Evolutionary conservation across 805 yeast genomes (phyloP).

Genomic region (Saccharomyces paradoxus): DNA sequence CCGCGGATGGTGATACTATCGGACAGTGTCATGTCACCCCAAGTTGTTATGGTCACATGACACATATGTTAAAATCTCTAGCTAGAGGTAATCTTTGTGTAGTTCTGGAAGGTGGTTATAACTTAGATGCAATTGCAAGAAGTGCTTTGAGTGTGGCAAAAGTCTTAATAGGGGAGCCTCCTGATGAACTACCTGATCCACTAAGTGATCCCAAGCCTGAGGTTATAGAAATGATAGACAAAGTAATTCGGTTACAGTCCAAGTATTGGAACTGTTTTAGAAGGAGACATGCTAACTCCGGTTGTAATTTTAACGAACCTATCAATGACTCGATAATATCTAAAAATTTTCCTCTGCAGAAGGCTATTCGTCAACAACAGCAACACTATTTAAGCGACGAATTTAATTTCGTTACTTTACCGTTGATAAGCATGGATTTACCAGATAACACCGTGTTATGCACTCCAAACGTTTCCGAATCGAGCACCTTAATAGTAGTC

Average conservation of each 20-base stretch:
- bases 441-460: conserved; percentile 37
- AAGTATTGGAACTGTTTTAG: conserved; percentile 79
- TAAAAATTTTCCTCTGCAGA: conserved; percentile 49
- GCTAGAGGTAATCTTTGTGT: conserved; percentile 87
- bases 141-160: conserved; percentile 90
- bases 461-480: conserved; percentile 58
- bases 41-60: conserved; percentile 93
- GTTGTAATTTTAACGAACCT: conserved; percentile 32
- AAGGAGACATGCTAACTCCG: conserved; percentile 48
- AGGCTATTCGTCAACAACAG: conserved; percentile 70
- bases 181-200: conserved; percentile 58
- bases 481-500: conserved; percentile 56
- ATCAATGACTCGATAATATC: conserved; percentile 24
- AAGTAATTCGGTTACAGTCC: conserved; percentile 73
- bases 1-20: conserved; percentile 95
- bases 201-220: conserved; percentile 55
- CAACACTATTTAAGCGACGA: conserved; percentile 45
- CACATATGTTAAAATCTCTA: conserved; percentile 77
- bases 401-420: conserved; percentile 58
- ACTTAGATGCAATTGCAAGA: conserved; percentile 79
- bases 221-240: conserved; percentile 71
- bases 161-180: conserved; percentile 90
- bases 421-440: conserved; percentile 40
- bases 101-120: conserved; percentile 93
- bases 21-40: conserved; percentile 97